These are phyloP conservation scores for Holtermannia corniformis DNA, from an alignment of 768 basidiomycete genomes.

Conservation along the genomic window DNA sequence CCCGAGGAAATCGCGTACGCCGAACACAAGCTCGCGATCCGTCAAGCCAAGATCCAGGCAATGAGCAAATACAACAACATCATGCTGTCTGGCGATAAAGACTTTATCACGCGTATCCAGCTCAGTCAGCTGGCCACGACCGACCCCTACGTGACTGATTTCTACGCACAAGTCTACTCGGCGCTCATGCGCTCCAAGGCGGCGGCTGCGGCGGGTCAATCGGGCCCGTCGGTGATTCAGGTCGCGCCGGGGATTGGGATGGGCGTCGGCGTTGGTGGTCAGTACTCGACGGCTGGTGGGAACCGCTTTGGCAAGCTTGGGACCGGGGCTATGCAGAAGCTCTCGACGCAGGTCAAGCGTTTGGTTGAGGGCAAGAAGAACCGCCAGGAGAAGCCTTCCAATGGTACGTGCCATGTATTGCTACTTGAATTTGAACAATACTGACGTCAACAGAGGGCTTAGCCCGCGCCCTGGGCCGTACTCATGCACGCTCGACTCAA, in stretches of 20 bases:
- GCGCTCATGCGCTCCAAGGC: conserved; percentile 70
- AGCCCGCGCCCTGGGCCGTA: background rate
- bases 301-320: conserved; percentile 32
- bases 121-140: conserved; percentile 95
- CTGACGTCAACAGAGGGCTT: background rate
- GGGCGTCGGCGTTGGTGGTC: conserved; percentile 59
- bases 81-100: conserved; percentile 62
- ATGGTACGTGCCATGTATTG: conserved; percentile 26
- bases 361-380: conserved; percentile 85
- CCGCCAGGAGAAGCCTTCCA: conserved; percentile 63
- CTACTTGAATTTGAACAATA: too few species aligned
- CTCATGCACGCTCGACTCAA: background rate
- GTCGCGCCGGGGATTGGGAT: conserved; percentile 71
- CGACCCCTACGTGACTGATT: conserved; percentile 96
- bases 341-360: conserved; percentile 71
- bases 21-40: conserved; percentile 23
- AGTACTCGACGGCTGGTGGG: conserved; percentile 10
- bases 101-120: conserved; percentile 98
- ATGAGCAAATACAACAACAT: conserved; percentile 41
- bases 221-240: conserved; percentile 55
- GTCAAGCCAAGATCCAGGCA: conserved; percentile 31
- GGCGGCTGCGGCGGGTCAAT: conserved; percentile 48
- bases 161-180: conserved; percentile 93
- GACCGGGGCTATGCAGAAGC: conserved; percentile 40
- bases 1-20: conserved; percentile 21